Conservation (phyloP, 2,329 filamentous ascomycete genomes). For the Beauveria rudraprayagi region DNA sequence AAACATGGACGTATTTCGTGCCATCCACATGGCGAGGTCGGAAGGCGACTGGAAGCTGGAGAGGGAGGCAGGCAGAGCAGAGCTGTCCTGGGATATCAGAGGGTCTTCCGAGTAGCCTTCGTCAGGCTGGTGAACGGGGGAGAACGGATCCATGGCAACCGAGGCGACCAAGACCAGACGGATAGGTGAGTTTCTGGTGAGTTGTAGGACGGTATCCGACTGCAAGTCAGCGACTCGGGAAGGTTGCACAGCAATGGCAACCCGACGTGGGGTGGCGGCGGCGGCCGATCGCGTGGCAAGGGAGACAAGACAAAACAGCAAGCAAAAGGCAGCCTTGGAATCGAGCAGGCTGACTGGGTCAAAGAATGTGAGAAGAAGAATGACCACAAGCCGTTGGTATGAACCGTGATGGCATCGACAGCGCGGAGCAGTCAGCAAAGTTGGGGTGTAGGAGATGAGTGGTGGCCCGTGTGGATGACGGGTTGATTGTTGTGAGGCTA, state of each 20-base stretch:
- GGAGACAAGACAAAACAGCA: background rate
- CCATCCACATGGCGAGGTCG: slow-evolving; percentile 43
- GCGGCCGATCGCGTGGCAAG: background rate
- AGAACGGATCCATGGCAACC: slow-evolving; percentile 35
- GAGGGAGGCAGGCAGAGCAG: slow-evolving; percentile 25
- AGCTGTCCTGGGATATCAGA: slow-evolving; percentile 35
- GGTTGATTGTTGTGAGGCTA: slow-evolving; percentile 7
- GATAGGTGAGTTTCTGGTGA: background rate
- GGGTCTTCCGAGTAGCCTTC: slow-evolving; percentile 83
- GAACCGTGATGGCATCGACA: slow-evolving; percentile 1
- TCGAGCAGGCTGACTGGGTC: background rate
- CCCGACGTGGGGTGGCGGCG: background rate
- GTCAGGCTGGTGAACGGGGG: slow-evolving; percentile 56
- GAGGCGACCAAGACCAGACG: background rate
- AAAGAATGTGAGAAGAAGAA: background rate
- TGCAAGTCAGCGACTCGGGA: background rate
- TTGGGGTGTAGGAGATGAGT: background rate
- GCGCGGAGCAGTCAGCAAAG: background rate
- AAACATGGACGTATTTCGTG: slow-evolving; percentile 40
- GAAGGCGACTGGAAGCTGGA: slow-evolving; percentile 30
- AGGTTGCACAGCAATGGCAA: background rate
- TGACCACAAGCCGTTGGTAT: background rate
- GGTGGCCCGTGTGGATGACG: background rate
- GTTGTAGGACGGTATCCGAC: background rate
- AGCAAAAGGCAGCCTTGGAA: background rate